Conservation (phyloP, 2,329 filamentous ascomycete species). For the Microdochium paspali region DNA sequence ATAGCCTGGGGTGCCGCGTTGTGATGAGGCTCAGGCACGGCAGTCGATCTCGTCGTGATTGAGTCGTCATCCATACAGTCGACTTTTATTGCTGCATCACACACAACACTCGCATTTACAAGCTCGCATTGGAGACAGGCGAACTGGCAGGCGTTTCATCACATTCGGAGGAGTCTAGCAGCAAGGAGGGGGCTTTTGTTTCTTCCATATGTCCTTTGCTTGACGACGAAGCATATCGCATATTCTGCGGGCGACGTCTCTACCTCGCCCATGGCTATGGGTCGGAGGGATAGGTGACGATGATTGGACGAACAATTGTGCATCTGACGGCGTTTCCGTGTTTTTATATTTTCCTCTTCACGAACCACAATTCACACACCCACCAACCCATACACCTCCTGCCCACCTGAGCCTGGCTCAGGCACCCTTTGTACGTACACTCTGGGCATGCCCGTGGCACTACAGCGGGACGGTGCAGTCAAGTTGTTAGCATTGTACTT, state of each 20-base stretch:
- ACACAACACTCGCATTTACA: not conserved
- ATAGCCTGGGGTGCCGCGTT: no score
- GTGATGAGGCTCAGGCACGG: no score
- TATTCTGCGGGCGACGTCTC: not conserved
- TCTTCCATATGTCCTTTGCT: not conserved
- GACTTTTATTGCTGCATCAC: not conserved
- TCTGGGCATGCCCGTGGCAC: no score
- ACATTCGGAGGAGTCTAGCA: not conserved
- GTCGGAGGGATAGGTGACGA: not conserved
- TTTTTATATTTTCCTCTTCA: not conserved
- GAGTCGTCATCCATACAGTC: not conserved
- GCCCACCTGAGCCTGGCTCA: no score
- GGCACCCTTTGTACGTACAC: no score
- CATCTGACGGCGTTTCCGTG: not conserved
- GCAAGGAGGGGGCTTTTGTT: not conserved
- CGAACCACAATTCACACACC: no score
- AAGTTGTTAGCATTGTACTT: no score
- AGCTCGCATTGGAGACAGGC: not conserved
- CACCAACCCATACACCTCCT: no score
- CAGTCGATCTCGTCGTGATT: no score
- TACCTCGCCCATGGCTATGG: not conserved
- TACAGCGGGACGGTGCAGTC: no score
- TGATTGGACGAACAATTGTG: constrained; percentile 1
- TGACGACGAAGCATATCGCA: not conserved
- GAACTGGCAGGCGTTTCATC: not conserved